Evolutionary conservation across 2,329 filamentous ascomycete species (phyloP).

Genomic region (Fusarium nisikadoi): DNA sequence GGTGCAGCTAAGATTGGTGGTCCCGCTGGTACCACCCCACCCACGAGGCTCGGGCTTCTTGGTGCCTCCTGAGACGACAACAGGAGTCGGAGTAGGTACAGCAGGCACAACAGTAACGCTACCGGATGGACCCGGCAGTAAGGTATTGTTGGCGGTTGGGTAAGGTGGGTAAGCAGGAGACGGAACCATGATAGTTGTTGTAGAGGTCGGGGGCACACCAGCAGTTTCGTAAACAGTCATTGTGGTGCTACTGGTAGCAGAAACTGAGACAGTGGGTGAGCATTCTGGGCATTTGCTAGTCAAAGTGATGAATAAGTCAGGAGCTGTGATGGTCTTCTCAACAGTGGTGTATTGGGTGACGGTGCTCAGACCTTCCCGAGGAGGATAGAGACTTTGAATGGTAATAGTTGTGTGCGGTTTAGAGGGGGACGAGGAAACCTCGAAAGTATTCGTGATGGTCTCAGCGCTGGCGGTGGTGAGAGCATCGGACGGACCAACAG

Average conservation of each 20-base stretch:
- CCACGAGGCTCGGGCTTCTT: conserved; percentile 48
- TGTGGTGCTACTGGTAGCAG: conserved; percentile 46
- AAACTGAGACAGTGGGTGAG: conserved; percentile 24
- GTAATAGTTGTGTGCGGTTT: conserved; percentile 42
- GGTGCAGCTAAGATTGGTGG: conserved; percentile 49
- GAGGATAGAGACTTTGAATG: conserved; percentile 46
- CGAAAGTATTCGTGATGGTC: conserved; percentile 45
- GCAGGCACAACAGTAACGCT: conserved; percentile 39
- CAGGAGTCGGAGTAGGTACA: conserved; percentile 42
- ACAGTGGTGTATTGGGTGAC: conserved; percentile 44
- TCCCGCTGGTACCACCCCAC: conserved; percentile 45
- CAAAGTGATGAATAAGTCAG: conserved; percentile 38
- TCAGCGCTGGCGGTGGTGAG: conserved; percentile 42
- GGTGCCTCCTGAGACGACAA: conserved; percentile 48
- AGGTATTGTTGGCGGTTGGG: conserved; percentile 47
- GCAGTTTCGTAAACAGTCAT: conserved; percentile 48
- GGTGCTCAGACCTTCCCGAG: conserved; percentile 33
- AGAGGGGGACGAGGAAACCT: conserved; percentile 27
- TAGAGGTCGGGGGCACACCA: conserved; percentile 43
- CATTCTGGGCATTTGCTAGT: conserved; percentile 25
- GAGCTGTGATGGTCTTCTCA: conserved; percentile 42
- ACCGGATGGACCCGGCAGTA: conserved; percentile 37
- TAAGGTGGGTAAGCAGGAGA: conserved; percentile 43
- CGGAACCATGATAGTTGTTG: conserved; percentile 48
- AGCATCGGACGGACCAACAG: conserved; percentile 32